Conservation (phyloP, 371 early-diverging fungal species). For the Circinella minor region DNA sequence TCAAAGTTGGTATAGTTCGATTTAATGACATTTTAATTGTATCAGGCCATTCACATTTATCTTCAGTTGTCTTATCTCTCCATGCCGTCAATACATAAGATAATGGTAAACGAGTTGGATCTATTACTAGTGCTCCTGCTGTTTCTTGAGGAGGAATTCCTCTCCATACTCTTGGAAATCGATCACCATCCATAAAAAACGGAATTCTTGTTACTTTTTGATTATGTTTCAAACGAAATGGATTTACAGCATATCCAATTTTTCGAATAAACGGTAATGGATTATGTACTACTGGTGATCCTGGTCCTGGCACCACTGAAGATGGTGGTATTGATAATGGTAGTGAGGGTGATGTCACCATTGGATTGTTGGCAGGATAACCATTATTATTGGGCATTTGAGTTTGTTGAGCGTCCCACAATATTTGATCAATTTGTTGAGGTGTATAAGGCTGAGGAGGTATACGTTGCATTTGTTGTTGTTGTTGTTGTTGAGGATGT, state of each 20-base stretch:
- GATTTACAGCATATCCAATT: constrained; percentile 23
- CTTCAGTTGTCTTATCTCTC: constrained; percentile 17
- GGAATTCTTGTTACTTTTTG: constrained; percentile 16
- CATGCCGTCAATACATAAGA: constrained; percentile 30
- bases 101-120: constrained; percentile 22
- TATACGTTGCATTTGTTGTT: not conserved
- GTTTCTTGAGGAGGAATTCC: not conserved
- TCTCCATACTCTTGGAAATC: constrained; percentile 18
- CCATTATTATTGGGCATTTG: no score
- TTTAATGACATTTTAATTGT: constrained; percentile 25
- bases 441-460: no score
- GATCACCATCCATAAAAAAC: constrained; percentile 17
- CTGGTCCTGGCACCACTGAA: not conserved
- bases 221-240: constrained; percentile 30
- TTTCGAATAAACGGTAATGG: constrained; percentile 12
- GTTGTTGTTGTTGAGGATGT: not conserved
- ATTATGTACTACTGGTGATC: not conserved
- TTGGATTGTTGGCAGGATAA: not conserved
- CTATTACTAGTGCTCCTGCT: not conserved
- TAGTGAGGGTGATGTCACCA: not conserved
- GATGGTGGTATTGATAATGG: not conserved
- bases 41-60: constrained; percentile 48
- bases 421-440: no score
- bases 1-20: constrained; percentile 12
- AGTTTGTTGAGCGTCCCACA: no score